Evolutionary conservation across 495 filamentous ascomycete genomes (phyloP), one percentile per base, ranked within the genome.

Genomic region (Penicillium silybi): DNA sequence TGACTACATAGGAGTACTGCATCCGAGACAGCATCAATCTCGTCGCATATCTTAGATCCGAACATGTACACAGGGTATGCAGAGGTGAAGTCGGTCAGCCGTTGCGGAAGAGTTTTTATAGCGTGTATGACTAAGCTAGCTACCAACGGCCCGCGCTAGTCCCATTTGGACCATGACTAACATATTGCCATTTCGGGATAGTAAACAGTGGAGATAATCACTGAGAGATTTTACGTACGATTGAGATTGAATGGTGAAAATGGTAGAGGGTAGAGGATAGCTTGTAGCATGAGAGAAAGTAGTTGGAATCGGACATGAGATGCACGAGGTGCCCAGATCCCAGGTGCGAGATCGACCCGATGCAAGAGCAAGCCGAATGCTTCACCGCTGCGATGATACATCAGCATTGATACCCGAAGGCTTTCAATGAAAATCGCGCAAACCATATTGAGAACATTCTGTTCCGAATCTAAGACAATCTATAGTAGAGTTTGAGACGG

Each of bases 391-490:
- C 11, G 9, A 32, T 11, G 29, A 32, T 10, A 40, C 46, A 27
- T 11, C 9, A 48, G 34, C 46, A 40, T 27, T 15, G 1, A 17
- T 18, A 29, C 39, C 34, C 46, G 40, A 22, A 26, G 13, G 5
- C 40, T 9, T 46, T 46, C 27, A 6, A 29, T 23, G 6, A 46
- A 48, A 49, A 49, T 42, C 47, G 23, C 47, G 38, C 26, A 49
- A 4, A 15, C 4, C 26, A 29, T 41, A 9, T 19, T 27, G 17
- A 43, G 41, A 22, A 25, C 15, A 25, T 6, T 4, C 15, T 39
- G 38, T 32, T 10, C 2, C 11, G 29, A 32, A 32, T 13, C 9
- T 39, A 39, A 39, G 37, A 39, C 18, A 39, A 8, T 39, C 18
- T 8, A 19, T n/a, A 9, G 37, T 39, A 39, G 13, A 39, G 18